phyloP scores from a whole-genome alignment of 148 eudicot genomes.

The Persicaria maculosa region DNA sequence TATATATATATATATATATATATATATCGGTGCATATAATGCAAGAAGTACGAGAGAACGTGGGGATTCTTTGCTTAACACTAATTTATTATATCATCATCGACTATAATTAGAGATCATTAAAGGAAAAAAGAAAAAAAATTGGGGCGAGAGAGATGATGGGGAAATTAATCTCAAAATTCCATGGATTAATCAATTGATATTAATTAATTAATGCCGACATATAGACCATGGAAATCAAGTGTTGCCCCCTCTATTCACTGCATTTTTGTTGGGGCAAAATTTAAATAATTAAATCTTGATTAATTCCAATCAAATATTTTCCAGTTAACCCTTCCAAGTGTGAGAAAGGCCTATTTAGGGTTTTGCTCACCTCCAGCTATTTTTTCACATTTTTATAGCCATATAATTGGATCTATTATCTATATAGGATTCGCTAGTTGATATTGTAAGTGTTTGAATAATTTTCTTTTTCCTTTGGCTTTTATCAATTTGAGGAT shows the following conservation, averaged over 20 bases:
- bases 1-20: no score
- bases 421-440: background rate
- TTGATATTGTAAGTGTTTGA: no score
- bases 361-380: conserved; percentile 4
- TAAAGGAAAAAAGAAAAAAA: no score
- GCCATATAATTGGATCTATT: background rate
- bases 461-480: conserved; percentile 1
- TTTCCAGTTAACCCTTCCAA: background rate
- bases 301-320: no score
- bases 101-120: background rate
- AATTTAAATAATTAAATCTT: no score
- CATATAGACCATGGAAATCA: conserved; percentile 10
- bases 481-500: background rate
- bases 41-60: conserved; percentile 10
- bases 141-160: conserved; percentile 7
- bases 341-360: background rate
- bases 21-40: background rate
- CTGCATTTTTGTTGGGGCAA: background rate
- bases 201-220: conserved; percentile 4
- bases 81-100: conserved; percentile 11
- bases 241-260: conserved; percentile 4
- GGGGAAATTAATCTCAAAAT: background rate
- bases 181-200: background rate
- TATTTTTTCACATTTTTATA: background rate
- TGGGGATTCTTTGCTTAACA: conserved; percentile 1